Evolutionary conservation across 1,284 basidiomycete species (phyloP).

Genomic region (Trichosporon inkin): DNA sequence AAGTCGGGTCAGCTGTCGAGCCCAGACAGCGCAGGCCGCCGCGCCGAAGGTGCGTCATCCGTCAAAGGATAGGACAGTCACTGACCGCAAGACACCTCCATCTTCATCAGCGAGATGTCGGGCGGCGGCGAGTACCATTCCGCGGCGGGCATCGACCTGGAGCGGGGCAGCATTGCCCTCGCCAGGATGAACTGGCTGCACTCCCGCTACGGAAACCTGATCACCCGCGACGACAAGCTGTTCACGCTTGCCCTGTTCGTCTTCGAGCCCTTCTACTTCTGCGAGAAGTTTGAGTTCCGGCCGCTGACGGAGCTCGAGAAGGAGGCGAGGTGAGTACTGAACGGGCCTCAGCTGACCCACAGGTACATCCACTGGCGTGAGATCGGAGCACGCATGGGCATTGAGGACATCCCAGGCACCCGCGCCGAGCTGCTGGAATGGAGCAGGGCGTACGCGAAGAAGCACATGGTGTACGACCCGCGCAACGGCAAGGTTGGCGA

Average conservation of each 20-base stretch:
- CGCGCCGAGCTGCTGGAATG: slow-evolving; percentile 14
- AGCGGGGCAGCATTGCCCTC: slow-evolving; percentile 16
- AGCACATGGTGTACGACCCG: slow-evolving; percentile 9
- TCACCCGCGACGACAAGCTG: slow-evolving; percentile 21
- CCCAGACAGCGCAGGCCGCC: slow-evolving; percentile 7
- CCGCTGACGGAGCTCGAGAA: slow-evolving; percentile 13
- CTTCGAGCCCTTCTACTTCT: slow-evolving; percentile 15
- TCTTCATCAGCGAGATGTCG: slow-evolving; percentile 21
- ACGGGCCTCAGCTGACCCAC: background rate
- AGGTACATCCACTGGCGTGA: slow-evolving; percentile 24
- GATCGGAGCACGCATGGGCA: slow-evolving; percentile 23
- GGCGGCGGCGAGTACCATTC: slow-evolving; percentile 1
- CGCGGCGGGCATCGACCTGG: slow-evolving; percentile 13
- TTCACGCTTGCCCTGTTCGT: slow-evolving; percentile 19
- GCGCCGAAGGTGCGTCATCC: slow-evolving; percentile 9
- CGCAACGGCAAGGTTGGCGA: slow-evolving; percentile 16
- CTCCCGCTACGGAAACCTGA: slow-evolving; percentile 16
- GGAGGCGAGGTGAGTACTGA: slow-evolving; percentile 17
- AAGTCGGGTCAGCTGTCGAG: slow-evolving; percentile 15
- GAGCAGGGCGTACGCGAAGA: slow-evolving; percentile 9
- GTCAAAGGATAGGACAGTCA: no score
- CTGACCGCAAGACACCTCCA: slow-evolving; percentile 11
- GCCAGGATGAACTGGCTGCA: slow-evolving; percentile 23
- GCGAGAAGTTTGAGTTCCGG: slow-evolving; percentile 14
- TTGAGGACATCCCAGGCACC: slow-evolving; percentile 15